These are phyloP conservation scores for Leccinum ochraceum DNA, from an alignment of 768 basidiomycete species.

Conservation along the genomic window DNA sequence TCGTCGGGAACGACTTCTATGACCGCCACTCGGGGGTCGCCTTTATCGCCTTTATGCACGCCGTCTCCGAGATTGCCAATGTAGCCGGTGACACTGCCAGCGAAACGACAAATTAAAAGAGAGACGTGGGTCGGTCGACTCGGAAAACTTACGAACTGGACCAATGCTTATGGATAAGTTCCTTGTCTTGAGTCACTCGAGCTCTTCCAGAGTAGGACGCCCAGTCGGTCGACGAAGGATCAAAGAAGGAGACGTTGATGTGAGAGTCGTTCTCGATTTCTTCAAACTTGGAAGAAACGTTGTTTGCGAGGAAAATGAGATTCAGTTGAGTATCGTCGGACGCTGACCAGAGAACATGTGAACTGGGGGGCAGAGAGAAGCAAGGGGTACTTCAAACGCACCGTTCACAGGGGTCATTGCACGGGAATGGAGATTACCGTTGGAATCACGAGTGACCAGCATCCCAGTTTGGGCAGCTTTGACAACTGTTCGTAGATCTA, in stretches of 20 bases:
- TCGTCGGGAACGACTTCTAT: slow-evolving; percentile 80
- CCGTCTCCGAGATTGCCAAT: slow-evolving; percentile 89
- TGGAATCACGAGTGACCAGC: slow-evolving; percentile 69
- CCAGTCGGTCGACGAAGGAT: slow-evolving; percentile 73
- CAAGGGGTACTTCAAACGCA: slow-evolving; percentile 32
- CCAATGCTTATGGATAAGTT: slow-evolving; percentile 67
- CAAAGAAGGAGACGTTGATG: slow-evolving; percentile 81
- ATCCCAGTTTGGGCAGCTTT: slow-evolving; percentile 67
- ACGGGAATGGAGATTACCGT: slow-evolving; percentile 74
- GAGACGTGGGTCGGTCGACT: neutral
- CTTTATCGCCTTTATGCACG: slow-evolving; percentile 74
- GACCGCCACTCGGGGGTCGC: slow-evolving; percentile 76
- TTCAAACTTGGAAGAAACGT: slow-evolving; percentile 69
- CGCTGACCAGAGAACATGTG: slow-evolving; percentile 33
- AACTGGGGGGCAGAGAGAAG: neutral
- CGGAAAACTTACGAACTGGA: slow-evolving; percentile 43
- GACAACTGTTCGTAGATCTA: slow-evolving; percentile 66
- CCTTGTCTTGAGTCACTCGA: slow-evolving; percentile 59
- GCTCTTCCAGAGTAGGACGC: slow-evolving; percentile 78
- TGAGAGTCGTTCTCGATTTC: slow-evolving; percentile 75
- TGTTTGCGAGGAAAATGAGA: slow-evolving; percentile 74
- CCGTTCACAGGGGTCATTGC: slow-evolving; percentile 77
- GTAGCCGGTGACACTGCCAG: slow-evolving; percentile 62
- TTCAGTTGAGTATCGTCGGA: slow-evolving; percentile 48
- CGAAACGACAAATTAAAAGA: neutral